These are phyloP conservation scores for Calocera viscosa DNA, from an alignment of 768 basidiomycete species.

Conservation along the genomic window DNA sequence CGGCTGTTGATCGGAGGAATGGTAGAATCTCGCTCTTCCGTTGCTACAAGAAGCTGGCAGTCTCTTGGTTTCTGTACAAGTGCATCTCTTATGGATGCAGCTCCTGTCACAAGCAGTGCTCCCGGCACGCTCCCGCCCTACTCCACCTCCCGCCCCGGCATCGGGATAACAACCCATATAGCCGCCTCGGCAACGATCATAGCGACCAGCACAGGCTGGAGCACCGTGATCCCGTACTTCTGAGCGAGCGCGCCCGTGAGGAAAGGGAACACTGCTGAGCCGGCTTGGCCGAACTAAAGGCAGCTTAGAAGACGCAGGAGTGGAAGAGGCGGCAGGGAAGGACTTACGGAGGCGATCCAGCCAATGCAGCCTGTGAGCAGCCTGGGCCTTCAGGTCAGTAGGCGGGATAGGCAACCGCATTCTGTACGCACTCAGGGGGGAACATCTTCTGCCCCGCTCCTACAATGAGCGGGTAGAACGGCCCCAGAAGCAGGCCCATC, in stretches of 20 bases:
- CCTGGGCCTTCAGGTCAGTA: not conserved
- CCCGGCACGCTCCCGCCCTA: not conserved
- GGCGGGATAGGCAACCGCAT: not conserved
- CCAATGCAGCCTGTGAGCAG: conserved; percentile 3
- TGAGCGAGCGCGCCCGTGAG: conserved; percentile 50
- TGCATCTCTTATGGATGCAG: no score
- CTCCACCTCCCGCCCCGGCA: not conserved
- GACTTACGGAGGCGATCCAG: not conserved
- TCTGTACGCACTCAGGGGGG: not conserved
- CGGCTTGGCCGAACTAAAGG: conserved; percentile 48
- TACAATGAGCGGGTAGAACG: conserved; percentile 51
- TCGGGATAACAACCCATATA: not conserved
- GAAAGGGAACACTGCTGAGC: conserved; percentile 62
- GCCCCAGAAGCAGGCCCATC: conserved; percentile 58
- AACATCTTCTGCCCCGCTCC: conserved; percentile 7
- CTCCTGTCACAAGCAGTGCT: no score
- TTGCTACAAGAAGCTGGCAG: no score
- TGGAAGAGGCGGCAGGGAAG: no score
- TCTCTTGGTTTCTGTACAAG: no score
- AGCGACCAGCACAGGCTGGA: conserved; percentile 29
- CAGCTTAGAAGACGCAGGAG: no score
- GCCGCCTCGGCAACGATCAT: conserved; percentile 4
- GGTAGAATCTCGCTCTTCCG: no score
- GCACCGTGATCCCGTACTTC: conserved; percentile 44
- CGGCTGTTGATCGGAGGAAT: no score